phyloP scores from a whole-genome alignment of 2,329 filamentous ascomycete genomes.

The Aureobasidium melanogenum region DNA sequence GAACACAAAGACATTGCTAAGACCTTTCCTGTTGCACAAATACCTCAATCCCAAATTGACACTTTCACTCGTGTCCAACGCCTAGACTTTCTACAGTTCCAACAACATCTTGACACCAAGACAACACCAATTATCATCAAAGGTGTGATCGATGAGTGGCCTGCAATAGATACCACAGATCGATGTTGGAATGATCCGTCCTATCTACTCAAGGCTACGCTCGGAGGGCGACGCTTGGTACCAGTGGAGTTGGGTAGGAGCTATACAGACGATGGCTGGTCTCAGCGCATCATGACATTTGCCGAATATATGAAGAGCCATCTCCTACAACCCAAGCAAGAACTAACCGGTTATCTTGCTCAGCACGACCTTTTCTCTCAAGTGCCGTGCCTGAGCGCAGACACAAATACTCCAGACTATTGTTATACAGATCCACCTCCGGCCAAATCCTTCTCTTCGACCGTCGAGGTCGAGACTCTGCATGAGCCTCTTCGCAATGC shows the following conservation, averaged over 20 bases:
- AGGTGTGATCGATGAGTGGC: constrained; percentile 61
- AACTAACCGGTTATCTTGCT: constrained; percentile 66
- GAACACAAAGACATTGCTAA: background rate
- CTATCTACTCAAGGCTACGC: constrained; percentile 67
- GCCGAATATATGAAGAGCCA: constrained; percentile 57
- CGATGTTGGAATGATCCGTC: constrained; percentile 62
- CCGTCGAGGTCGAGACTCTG: constrained; percentile 29
- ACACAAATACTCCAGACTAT: constrained; percentile 75
- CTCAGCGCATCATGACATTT: constrained; percentile 72
- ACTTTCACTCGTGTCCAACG: constrained; percentile 4
- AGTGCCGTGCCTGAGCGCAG: constrained; percentile 64
- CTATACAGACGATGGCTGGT: constrained; percentile 81
- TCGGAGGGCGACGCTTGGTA: constrained; percentile 69
- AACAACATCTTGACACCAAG: constrained; percentile 20
- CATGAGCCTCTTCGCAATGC: constrained; percentile 67
- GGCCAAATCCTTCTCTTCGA: constrained; percentile 71
- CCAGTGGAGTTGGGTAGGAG: constrained; percentile 74
- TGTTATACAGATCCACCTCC: constrained; percentile 60
- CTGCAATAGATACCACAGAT: constrained; percentile 51
- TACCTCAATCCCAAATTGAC: background rate
- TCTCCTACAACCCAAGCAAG: constrained; percentile 34
- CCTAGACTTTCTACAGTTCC: constrained; percentile 21
- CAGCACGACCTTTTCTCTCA: constrained; percentile 84
- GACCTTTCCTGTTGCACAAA: background rate
- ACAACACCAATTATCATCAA: constrained; percentile 59